A percentile compares a stretch with the other conserved stretches of the same genome.
Conservation (phyloP, 2,329 filamentous ascomycete genomes). For the Diaporthe citriasiana region DNA sequence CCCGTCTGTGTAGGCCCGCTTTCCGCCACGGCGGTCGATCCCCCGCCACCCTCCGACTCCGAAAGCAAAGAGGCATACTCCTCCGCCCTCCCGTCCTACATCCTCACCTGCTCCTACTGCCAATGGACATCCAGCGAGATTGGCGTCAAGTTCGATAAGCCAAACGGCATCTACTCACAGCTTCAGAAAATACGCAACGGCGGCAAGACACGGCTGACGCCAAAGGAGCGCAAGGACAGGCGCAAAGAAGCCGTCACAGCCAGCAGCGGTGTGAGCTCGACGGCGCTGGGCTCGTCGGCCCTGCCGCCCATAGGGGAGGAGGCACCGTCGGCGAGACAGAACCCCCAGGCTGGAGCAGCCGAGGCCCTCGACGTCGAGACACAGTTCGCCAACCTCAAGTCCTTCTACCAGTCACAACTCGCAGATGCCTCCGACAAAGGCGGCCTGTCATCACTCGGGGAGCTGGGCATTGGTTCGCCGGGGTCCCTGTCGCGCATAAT, state of each 20-base stretch:
- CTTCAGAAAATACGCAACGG: slow-evolving; percentile 78
- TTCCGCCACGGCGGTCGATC: slow-evolving; percentile 78
- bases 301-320: slow-evolving; percentile 44
- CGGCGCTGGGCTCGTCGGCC: slow-evolving; percentile 36
- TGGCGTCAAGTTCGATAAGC: slow-evolving; percentile 89
- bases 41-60: slow-evolving; percentile 58
- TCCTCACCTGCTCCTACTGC: slow-evolving; percentile 90
- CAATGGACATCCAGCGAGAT: slow-evolving; percentile 93
- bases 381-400: slow-evolving; percentile 80
- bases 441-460: slow-evolving; percentile 60
- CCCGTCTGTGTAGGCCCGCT: slow-evolving; percentile 89
- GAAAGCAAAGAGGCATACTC: slow-evolving; percentile 58
- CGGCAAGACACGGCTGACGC: slow-evolving; percentile 64
- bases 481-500: slow-evolving; percentile 89
- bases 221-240: slow-evolving; percentile 66
- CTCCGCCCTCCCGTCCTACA: slow-evolving; percentile 70
- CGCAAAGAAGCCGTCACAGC: slow-evolving; percentile 59
- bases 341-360: slow-evolving; percentile 50
- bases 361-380: slow-evolving; percentile 73
- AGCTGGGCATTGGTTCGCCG: slow-evolving; percentile 79
- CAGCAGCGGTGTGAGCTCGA: slow-evolving; percentile 43
- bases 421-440: slow-evolving; percentile 66
- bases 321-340: slow-evolving; percentile 42
- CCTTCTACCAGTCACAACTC: slow-evolving; percentile 87
- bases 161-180: slow-evolving; percentile 87